Percentiles rank a stretch among this genome's conserved stretches.
phyloP scores from a whole-genome alignment of 768 basidiomycete genomes.

The Tremella fuciformis region DNA sequence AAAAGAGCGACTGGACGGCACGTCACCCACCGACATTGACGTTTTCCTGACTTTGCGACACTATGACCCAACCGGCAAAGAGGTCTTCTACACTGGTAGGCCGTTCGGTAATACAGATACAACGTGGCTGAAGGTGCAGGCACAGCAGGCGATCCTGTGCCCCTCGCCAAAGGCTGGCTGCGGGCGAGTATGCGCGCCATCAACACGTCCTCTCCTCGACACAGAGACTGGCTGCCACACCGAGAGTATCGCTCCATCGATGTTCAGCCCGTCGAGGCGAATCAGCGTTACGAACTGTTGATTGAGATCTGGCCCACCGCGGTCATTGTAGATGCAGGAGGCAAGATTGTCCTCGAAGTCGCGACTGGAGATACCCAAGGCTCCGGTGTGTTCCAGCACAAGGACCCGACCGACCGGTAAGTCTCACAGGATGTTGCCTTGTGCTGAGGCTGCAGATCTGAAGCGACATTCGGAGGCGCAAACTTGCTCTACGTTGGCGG shows the following conservation, averaged over 20 bases:
- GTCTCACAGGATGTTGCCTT: not conserved
- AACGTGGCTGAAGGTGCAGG: not conserved
- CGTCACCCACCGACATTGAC: conserved; percentile 31
- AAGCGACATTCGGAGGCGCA: not conserved
- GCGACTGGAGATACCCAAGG: conserved; percentile 24
- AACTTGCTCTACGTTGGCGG: conserved; percentile 8
- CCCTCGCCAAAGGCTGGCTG: conserved; percentile 1
- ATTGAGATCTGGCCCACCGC: conserved; percentile 46
- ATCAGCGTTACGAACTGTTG: conserved; percentile 20
- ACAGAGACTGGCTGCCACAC: conserved; percentile 35
- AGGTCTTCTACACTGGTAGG: conserved; percentile 4
- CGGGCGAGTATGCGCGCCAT: conserved; percentile 27
- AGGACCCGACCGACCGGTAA: conserved; percentile 19
- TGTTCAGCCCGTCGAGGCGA: conserved; percentile 21
- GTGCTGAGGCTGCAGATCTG: not conserved
- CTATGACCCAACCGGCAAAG: not conserved
- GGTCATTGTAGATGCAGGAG: conserved; percentile 27
- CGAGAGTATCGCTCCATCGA: conserved; percentile 34
- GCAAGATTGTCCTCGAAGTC: conserved; percentile 24
- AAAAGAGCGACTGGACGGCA: conserved; percentile 16
- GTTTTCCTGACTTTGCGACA: not conserved
- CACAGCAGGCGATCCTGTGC: not conserved
- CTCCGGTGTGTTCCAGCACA: conserved; percentile 24
- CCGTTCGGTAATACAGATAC: not conserved
- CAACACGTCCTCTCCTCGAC: conserved; percentile 26